Evolutionary conservation across 2,329 filamentous ascomycete genomes (phyloP).

Genomic region (Myriosclerotinia duriaeana): DNA sequence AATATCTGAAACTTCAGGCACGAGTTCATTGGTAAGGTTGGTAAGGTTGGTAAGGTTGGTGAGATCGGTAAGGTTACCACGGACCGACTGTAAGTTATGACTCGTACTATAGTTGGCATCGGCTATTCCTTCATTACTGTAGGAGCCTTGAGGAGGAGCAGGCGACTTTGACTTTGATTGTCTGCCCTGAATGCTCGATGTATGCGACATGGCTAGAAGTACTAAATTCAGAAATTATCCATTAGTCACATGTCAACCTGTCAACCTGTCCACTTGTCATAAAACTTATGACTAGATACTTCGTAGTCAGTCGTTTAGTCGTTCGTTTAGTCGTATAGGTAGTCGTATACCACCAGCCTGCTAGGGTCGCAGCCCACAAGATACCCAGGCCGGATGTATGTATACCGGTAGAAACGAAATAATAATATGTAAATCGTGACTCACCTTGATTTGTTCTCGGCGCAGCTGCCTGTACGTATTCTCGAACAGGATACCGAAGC

Average conservation of each 20-base stretch:
- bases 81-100: constrained; percentile 3
- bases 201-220: constrained; percentile 11
- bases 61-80: too few relatives aligned
- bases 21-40: background rate
- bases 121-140: constrained; percentile 1
- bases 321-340: too few relatives aligned
- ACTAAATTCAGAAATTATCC: background rate
- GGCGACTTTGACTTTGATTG: constrained; percentile 13
- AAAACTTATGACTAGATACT: background rate
- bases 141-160: constrained; percentile 3
- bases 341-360: too few relatives aligned
- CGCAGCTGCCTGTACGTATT: constrained; percentile 13
- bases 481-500: background rate
- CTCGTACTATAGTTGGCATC: constrained; percentile 7
- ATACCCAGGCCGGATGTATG: background rate
- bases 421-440: constrained; percentile 18
- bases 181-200: background rate
- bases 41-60: too few relatives aligned
- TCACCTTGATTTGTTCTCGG: constrained; percentile 21
- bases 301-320: too few relatives aligned
- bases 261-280: background rate
- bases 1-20: constrained; percentile 2
- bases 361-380: too few relatives aligned
- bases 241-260: constrained; percentile 10
- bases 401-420: background rate